Base-by-base conservation (phyloP, 139 green algal species). In the Pleodorina starrii region DNA sequence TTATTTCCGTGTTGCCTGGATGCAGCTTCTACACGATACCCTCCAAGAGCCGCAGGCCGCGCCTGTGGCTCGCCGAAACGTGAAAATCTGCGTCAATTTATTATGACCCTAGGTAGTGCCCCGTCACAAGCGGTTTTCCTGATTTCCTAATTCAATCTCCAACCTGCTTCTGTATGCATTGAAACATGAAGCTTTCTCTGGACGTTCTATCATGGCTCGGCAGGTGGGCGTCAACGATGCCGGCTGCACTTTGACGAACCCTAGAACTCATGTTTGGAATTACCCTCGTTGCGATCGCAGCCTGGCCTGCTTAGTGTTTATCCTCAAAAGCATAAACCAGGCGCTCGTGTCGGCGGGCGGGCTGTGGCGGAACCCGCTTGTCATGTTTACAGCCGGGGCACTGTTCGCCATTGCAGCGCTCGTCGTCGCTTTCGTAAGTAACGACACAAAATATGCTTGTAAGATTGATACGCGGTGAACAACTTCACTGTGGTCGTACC, bases 151-250 rank as follows among this genome's bases (percentile, higher is more conserved):
- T 66, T 21, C 9, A 32, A 66, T 66, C n/a, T n/a, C n/a, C n/a
- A n/a, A n/a, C n/a, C n/a, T n/a, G n/a, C n/a, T n/a, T n/a, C n/a
- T n/a, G n/a, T n/a, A n/a, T n/a, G n/a, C n/a, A n/a, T n/a, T n/a
- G n/a, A n/a, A n/a, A n/a, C n/a, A n/a, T 7, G 54, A 25, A 32
- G 21, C 54, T 25, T 21, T 12, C 29, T 25, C 54, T 66, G 54
- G 76, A 84, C 3, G 12, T 84, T 4, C 32, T 84, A 12, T 27
- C 76, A 48, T 84, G 76, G 76, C 76, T 84, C 0, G 7, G 46
- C 32, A 84, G 76, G 76, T 84, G 36, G 32, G 46, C 63, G 17
- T 82, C 16, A 12, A 36, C 17, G 42, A 54, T 19, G 23, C 38
- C 72, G 7, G 54, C 54, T 32, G 23, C 6, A 19, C 42, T 57